Evolutionary conservation across 352 stramenopile species (phyloP).

Genomic region (Globisporangium ultimum): DNA sequence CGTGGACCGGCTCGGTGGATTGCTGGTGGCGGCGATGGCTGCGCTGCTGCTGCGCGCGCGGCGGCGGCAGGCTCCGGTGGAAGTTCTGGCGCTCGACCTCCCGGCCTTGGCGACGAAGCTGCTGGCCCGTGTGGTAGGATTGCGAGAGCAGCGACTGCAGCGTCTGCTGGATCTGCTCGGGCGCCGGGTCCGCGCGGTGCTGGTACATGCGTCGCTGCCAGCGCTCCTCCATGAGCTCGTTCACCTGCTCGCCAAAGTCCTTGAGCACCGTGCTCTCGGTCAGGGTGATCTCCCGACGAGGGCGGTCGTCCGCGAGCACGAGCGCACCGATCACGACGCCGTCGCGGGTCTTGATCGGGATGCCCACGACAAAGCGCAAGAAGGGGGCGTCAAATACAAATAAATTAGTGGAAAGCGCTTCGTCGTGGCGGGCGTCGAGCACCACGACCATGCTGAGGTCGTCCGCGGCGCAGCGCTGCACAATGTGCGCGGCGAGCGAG

Average conservation of each 20-base stretch:
- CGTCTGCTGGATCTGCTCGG: conserved; percentile 37
- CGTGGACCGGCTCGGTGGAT: conserved; percentile 6
- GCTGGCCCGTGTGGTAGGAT: conserved; percentile 46
- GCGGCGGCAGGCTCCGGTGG: not conserved
- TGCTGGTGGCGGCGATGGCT: not conserved
- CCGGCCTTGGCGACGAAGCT: conserved; percentile 36
- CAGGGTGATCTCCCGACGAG: conserved; percentile 23
- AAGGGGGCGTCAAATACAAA: conserved; percentile 52
- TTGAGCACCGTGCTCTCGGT: conserved; percentile 32
- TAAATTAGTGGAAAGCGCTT: conserved; percentile 40
- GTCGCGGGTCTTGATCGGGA: conserved; percentile 44
- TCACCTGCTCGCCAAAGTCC: conserved; percentile 42
- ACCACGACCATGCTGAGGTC: conserved; percentile 32
- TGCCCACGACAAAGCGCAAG: conserved; percentile 51
- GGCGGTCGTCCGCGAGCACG: conserved; percentile 46
- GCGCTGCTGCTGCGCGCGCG: not conserved
- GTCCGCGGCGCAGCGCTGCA: conserved; percentile 36
- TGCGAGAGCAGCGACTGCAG: conserved; percentile 45
- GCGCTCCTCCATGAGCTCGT: conserved; percentile 40
- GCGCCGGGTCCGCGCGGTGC: conserved; percentile 12
- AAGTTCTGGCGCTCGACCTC: conserved; percentile 17
- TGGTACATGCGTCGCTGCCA: conserved; percentile 32
- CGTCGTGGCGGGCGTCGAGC: conserved; percentile 40
- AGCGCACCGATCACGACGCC: conserved; percentile 54
- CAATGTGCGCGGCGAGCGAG: conserved; percentile 53